Base-by-base conservation (phyloP, 176 grass and related monocot genomes). In the Dendrocalamus sinicus region DNA sequence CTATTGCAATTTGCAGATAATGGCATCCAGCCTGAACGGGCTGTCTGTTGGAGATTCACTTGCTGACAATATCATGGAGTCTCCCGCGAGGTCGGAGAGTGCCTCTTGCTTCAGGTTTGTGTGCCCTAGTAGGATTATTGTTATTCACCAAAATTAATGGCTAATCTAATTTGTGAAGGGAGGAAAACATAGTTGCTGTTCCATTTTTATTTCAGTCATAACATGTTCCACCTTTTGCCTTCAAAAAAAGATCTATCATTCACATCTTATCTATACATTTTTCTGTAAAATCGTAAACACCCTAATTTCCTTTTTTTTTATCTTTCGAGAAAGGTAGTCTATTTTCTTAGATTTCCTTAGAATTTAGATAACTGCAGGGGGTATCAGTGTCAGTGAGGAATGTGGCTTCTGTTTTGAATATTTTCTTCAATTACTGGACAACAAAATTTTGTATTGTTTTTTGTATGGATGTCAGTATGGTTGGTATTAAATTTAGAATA, bases 1-100 rank as follows among this genome's bases (percentile, higher is more conserved):
- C 7, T 28, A 50, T 71, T 87, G 75, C 55, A 58, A 58, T 58
- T 58, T 58, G 20, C 64, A 95, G 93, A 95, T 95, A 72, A 95
- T 95, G 93, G 93, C 93, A 40, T 91, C 93, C 64, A 92, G 89
- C 72, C 76, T 98, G 80, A 98, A 98, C 53, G 96, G 96, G 50
- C 68, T 98, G 43, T 96, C 96, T 72, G 93, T 96, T 23, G 93
- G 93, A 47, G 93, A 98, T 78, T 84, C 96, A 11, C 90, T 96
- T 47, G 66, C 80, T 53, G 96, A 98, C 28, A 91, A 92, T 67
- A 88, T 94, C 76, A 94, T 95, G 91, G 96, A 94, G 91, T 98
- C 93, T 79, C 96, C 96, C 40, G 91, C 75, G 5, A 88, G 90
- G 73, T 91, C 96, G 23, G 96, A 98, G 77, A 92, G 80, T 63